Base-by-base conservation (phyloP, 2,329 filamentous ascomycete genomes). In the Neoscytalidium dimidiatum region DNA sequence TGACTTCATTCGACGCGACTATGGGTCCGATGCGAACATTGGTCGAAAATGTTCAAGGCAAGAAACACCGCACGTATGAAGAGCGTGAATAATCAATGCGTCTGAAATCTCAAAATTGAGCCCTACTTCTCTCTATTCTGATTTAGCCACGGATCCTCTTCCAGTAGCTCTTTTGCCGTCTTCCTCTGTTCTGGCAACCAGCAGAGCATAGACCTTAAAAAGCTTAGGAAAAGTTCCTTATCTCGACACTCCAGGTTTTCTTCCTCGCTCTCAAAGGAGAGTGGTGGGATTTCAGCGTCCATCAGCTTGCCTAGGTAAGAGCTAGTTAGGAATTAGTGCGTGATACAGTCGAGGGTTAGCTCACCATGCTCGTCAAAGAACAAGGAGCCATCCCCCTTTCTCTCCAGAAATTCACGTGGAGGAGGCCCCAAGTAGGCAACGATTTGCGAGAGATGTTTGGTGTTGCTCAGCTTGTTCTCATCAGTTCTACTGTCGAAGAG, bases 401-500 rank as follows among this genome's bases (percentile, higher is more conserved):
- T 51, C n/a, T 51, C 28, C 9, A 51, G 48, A n/a, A 29, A 51
- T 21, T 51, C 48, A 8, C 48, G 17, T 4, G 48, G 41, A 44
- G 41, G 48, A 28, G 48, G 48, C 2, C 23, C 48, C 6, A 51
- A 51, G 48, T 51, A 51, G 13, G 48, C 48, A 51, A 51, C 48
- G 21, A 51, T 51, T 26, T 51, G 48, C 48, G 48, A 51, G 48
- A 51, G 48, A 19, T 51, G 48, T 26, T 51, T 51, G 21, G 9
- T 51, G 48, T 51, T 51, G 48, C 48, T 51, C 2, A 51, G 23
- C 21, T 51, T 19, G 23, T 29, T 14, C 19, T 51, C 48, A 19
- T 19, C 63, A 43, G 68, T 58, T 41, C 64, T 43, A 43, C 69
- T 67, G 35, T 66, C 67, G 62, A 77, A 77, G 4, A 78, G 68